Base-by-base conservation (phyloP, 768 basidiomycete genomes). In the Leucocoprinus birnbaumii region DNA sequence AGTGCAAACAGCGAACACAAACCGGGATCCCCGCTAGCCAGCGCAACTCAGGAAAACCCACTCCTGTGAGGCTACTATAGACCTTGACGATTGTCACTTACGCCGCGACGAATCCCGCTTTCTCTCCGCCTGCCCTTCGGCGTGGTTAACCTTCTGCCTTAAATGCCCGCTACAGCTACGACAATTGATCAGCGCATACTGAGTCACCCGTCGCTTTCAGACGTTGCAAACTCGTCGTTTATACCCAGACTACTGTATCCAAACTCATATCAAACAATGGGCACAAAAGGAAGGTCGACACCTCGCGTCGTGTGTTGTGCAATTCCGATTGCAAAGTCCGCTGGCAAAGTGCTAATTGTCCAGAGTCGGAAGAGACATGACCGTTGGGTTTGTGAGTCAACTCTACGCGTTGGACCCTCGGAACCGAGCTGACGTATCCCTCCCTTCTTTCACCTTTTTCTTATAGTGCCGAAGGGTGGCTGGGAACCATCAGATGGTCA, bases 301-400 rank as follows among this genome's bases (percentile, higher is more conserved):
- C 91, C 91, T 52, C 87, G 91, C 67, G 80, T 94, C 69, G 91
- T 94, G 62, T 94, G 91, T 72, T 93, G 91, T 67, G 91, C 91
- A 48, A 94, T 94, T 55, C 91, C 91, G 52, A 90, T 94, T 61
- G 75, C 83, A 44, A 80, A 85, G 59, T 73, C 85, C 24, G 82
- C 84, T 5, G 84, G 83, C 68, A 89, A 91, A 68, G 80, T 94
- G 53, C 83, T 94, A 58, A 80, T 94, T 59, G 80, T 94, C 62
- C 92, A 91, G 21, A 91, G 89, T 69, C 82, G 91, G 57, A 94
- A 92, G 67, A 79, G 87, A 56, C 83, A 85, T 67, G 79, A 90
- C 64, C 68, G 77, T 55, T 94, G 91, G 91, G 89, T 94, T 65
- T 89, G 91, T 94, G 73, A 90, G 91, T 93, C 42, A 44, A 44